Base-by-base conservation (phyloP, 2,329 filamentous ascomycete genomes). In the Blastomyces gilchristii region DNA sequence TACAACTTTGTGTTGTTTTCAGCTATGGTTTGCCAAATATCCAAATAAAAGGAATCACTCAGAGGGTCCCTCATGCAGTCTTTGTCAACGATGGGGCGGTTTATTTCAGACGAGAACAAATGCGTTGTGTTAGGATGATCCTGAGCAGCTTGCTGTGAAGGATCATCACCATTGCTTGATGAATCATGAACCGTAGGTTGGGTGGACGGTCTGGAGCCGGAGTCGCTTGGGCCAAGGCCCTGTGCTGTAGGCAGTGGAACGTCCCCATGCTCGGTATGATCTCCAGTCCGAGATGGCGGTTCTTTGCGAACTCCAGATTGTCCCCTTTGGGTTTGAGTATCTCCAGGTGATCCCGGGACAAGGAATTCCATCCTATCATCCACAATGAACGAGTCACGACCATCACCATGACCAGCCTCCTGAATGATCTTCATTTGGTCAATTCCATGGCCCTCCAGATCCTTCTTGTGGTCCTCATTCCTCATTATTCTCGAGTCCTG, bases 1-100 rank as follows among this genome's bases (percentile, higher is more conserved):
- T 90, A 99, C 58, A 99, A 83, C 72, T 91, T 93, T 2, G 94
- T 99, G 74, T 99, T 99, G 79, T 97, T 97, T 66, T 89, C 86
- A 0, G 94, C 94, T 61, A 91, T 86, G 22, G 86, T 83, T 67
- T 88, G 87, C 95, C 95, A 99, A 1, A 90, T 86, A 66, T 96
- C 89, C 56, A 94, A 85, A 72, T 90, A 89, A 76, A 99, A 99
- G 1, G 82, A 79, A 62, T 90, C 83, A 63, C 87, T 87, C 50
- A 99, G 77, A 0, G 95, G 94, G 75, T 99, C 94, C 18, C 83
- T 84, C 91, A 99, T 99, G 76, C 93, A 97, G 73, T 97, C 89
- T 69, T 92, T 90, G 66, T 90, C 86, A 34, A 99, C 84, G 43
- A 84, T 79, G 0, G 91, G 90, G 25, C 82, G 83, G 63, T 84